Base-by-base conservation (phyloP, 2,329 filamentous ascomycete genomes). In the Calonectria fujianensis region DNA sequence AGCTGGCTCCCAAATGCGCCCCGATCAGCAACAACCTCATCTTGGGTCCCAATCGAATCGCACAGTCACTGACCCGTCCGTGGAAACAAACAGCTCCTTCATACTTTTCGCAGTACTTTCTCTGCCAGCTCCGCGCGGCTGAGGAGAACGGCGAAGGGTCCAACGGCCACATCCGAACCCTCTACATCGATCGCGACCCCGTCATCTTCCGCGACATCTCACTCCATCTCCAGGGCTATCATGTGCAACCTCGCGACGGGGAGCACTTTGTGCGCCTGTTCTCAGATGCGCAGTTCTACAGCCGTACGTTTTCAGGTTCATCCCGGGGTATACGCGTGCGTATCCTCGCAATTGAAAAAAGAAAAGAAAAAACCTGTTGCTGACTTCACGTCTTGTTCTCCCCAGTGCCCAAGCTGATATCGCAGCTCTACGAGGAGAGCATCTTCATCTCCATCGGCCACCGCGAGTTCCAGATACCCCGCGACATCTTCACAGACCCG, bases 131-230 rank as follows among this genome's bases (percentile, higher is more conserved):
- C 51, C 90, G 91, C 72, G 86, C 88, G 78, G 93, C 90, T 64
- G 90, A 92, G 74, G 89, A 90, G 61, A 89, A 90, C 71, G 90
- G 90, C 73, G 89, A 92, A 70, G 89, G 91, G 70, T 73, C 85
- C 7, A 84, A 82, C 50, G 78, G 81, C 7, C 84, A 86, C 61
- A 88, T 98, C 73, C 93, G 94, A 78, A 98, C 96, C 0, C 89
- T 98, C 9, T 98, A 98, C 86, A 98, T 98, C 82, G 96, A 98
- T 85, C 94, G 96, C 75, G 96, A 98, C 85, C 96, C 96, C 0
- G 89, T 89, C 18, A 98, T 96, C 0, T 98, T 98, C 84, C 91
- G 90, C 81, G 95, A 98, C 82, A 98, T 98, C 77, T 94, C 94
- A 48, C 89, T 96, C 70, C 96, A 98, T 87, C 89, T 98, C 29